A percentile compares a stretch with the other conserved stretches of the same genome.
These are phyloP conservation scores for Amylocystis lapponica DNA, from an alignment of 768 basidiomycete species.

Conservation along the genomic window DNA sequence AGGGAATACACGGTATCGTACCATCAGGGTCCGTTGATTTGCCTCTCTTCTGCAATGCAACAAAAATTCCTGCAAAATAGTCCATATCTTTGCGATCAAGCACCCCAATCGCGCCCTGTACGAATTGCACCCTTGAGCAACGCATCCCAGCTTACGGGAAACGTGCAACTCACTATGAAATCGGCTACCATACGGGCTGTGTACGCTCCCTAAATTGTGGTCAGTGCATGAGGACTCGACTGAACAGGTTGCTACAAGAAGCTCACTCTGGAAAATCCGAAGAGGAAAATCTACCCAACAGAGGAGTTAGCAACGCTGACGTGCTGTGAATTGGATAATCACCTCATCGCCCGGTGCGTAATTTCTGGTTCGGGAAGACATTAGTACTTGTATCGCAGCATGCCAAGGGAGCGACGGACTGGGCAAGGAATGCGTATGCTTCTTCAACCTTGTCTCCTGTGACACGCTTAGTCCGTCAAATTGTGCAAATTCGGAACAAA, in stretches of 20 bases:
- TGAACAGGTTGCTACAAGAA: background rate
- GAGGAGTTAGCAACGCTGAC: constrained; percentile 2
- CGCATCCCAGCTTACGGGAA: too few species aligned
- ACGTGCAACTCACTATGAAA: constrained; percentile 47
- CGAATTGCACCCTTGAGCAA: background rate
- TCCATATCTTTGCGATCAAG: constrained; percentile 70
- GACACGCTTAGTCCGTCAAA: constrained; percentile 4
- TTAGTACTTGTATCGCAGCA: too few species aligned
- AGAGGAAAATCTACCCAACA: constrained; percentile 56
- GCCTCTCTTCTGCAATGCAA: constrained; percentile 56
- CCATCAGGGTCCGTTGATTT: constrained; percentile 43
- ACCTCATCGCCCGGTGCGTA: constrained; percentile 71
- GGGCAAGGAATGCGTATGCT: constrained; percentile 74
- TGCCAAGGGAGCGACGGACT: too few species aligned
- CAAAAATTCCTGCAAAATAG: constrained; percentile 58
- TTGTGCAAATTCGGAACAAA: background rate
- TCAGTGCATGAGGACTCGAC: constrained; percentile 4
- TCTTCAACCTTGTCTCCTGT: constrained; percentile 71
- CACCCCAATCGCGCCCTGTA: constrained; percentile 67
- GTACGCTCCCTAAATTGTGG: constrained; percentile 54
- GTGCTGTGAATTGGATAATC: background rate
- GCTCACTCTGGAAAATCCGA: constrained; percentile 71
- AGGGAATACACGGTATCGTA: constrained; percentile 17
- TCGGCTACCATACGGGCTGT: constrained; percentile 70
- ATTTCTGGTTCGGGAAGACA: too few species aligned